Conservation (phyloP, 495 filamentous ascomycete genomes). For the Tetracladium marchalianum region DNA sequence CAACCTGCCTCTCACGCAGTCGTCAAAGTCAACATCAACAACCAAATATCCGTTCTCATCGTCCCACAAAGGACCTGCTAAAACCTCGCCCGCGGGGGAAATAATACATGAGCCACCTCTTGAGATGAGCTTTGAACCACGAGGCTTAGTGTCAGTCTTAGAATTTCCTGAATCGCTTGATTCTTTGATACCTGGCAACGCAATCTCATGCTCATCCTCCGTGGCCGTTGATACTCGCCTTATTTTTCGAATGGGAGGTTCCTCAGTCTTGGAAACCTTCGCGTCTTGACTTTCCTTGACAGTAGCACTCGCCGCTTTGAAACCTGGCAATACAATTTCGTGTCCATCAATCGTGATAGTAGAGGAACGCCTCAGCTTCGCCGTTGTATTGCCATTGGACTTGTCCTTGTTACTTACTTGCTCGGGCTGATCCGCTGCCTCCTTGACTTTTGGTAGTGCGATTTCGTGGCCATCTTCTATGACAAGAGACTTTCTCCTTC, state of each 20-base stretch:
- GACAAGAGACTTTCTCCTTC: background rate
- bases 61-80: conserved; percentile 79
- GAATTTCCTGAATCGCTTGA: background rate
- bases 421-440: background rate
- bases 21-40: conserved; percentile 40
- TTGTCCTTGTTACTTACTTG: no score
- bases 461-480: background rate
- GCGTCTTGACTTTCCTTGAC: background rate
- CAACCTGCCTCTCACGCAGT: conserved; percentile 42
- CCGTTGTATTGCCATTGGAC: background rate
- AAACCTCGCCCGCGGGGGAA: conserved; percentile 63
- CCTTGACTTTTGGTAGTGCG: background rate
- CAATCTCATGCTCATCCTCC: conserved; percentile 31
- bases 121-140: conserved; percentile 27
- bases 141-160: background rate
- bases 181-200: conserved; percentile 16
- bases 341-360: conserved; percentile 35
- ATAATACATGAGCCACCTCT: conserved; percentile 79
- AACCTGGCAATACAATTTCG: conserved; percentile 29
- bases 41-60: conserved; percentile 49
- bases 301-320: background rate
- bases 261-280: background rate
- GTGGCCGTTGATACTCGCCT: conserved; percentile 14
- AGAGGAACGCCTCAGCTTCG: conserved; percentile 6
- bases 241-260: background rate